phyloP scores from a whole-genome alignment of 352 stramenopile genomes.

The Globisporangium cylindrosporum region DNA sequence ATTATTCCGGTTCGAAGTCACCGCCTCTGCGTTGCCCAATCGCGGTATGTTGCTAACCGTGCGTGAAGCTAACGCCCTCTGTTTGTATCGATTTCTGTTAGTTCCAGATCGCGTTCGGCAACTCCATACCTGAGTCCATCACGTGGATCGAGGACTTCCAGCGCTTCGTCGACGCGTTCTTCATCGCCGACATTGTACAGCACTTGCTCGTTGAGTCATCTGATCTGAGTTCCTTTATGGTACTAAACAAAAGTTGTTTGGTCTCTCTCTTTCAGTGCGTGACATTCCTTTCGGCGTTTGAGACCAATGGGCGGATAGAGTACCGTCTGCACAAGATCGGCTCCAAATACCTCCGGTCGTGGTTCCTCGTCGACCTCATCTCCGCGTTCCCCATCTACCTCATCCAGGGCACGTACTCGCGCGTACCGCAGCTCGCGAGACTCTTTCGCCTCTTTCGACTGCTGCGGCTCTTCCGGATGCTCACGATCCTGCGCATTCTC shows the following conservation, averaged over 20 bases:
- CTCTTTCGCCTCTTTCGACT: slow-evolving; percentile 63
- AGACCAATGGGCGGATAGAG: slow-evolving; percentile 59
- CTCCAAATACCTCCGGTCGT: slow-evolving; percentile 58
- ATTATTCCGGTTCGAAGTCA: slow-evolving; percentile 47
- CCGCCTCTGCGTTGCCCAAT: not conserved
- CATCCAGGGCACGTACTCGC: slow-evolving; percentile 54
- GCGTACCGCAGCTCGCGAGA: slow-evolving; percentile 55
- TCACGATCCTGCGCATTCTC: slow-evolving; percentile 61
- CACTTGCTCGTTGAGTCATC: not conserved
- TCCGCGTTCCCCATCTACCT: slow-evolving; percentile 73
- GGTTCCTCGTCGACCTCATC: slow-evolving; percentile 77
- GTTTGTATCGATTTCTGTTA: slow-evolving; percentile 20
- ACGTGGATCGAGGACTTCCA: slow-evolving; percentile 51
- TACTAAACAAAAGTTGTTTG: not conserved
- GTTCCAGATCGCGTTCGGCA: slow-evolving; percentile 70
- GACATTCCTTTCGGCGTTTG: slow-evolving; percentile 73
- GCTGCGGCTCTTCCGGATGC: slow-evolving; percentile 63
- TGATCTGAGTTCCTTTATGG: not conserved
- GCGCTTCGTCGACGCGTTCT: slow-evolving; percentile 60
- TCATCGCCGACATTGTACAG: slow-evolving; percentile 71
- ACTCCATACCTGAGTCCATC: slow-evolving; percentile 18
- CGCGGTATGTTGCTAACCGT: not conserved
- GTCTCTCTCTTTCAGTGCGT: slow-evolving; percentile 32
- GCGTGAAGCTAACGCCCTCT: not conserved
- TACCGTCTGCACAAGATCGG: slow-evolving; percentile 42